Percentiles rank a stretch among this genome's conserved stretches.
These are phyloP conservation scores for Sphaerulina musiva DNA, from an alignment of 2,329 filamentous ascomycete species.

Conservation along the genomic window DNA sequence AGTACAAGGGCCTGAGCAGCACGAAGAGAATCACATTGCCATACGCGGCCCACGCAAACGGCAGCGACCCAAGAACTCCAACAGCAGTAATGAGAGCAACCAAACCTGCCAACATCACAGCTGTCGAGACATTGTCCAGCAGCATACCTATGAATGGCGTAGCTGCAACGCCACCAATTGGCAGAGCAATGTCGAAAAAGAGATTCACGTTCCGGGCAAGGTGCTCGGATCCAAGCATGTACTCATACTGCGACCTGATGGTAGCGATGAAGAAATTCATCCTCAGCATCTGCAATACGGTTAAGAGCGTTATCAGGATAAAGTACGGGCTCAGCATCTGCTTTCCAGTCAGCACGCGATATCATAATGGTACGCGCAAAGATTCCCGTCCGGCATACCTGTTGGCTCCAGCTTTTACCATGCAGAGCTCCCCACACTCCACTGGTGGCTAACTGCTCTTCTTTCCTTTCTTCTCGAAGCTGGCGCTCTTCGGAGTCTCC, in stretches of 20 bases:
- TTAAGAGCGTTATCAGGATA: constrained; percentile 73
- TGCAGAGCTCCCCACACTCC: constrained; percentile 87
- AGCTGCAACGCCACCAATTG: constrained; percentile 69
- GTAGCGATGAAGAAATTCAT: constrained; percentile 94
- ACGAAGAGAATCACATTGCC: constrained; percentile 71
- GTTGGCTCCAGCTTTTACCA: constrained; percentile 52
- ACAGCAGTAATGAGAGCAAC: constrained; percentile 66
- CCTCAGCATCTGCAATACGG: constrained; percentile 39
- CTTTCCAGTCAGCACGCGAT: constrained; percentile 31
- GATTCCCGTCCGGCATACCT: too few relatives aligned
- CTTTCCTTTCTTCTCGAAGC: constrained; percentile 16
- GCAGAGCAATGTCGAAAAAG: constrained; percentile 77
- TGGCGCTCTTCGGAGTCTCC: constrained; percentile 56
- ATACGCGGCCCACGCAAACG: constrained; percentile 65
- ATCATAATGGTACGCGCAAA: too few relatives aligned
- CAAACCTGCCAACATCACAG: constrained; percentile 62
- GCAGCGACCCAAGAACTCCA: constrained; percentile 70
- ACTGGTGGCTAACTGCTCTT: constrained; percentile 38
- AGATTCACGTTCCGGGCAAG: constrained; percentile 66
- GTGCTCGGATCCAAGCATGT: constrained; percentile 59
- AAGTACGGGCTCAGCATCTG: constrained; percentile 82
- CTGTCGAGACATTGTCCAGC: constrained; percentile 69
- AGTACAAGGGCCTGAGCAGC: constrained; percentile 79
- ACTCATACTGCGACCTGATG: constrained; percentile 71
- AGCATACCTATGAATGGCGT: constrained; percentile 81